phyloP scores from a whole-genome alignment of 2,329 filamentous ascomycete species.

The Penicillium aurantiogriseum region DNA sequence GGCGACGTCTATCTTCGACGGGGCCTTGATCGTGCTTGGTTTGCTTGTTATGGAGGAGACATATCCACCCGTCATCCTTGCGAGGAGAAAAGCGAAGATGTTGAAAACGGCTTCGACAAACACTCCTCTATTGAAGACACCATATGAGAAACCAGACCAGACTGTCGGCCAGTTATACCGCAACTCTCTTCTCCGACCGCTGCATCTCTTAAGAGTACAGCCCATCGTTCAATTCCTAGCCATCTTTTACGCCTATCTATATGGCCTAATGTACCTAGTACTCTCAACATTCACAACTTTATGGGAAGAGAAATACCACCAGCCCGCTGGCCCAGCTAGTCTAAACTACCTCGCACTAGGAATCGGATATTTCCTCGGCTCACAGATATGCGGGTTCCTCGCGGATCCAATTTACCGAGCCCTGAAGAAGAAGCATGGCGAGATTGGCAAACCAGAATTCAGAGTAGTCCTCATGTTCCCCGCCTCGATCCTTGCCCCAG shows the following conservation, averaged over 20 bases:
- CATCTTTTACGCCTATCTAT: conserved; percentile 53
- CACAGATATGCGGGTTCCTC: conserved; percentile 34
- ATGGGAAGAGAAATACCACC: conserved; percentile 52
- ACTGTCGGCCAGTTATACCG: conserved; percentile 21
- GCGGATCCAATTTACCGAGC: background rate
- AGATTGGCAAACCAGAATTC: conserved; percentile 50
- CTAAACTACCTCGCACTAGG: conserved; percentile 60
- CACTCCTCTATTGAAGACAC: conserved; percentile 33
- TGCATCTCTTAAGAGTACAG: conserved; percentile 53
- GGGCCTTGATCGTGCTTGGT: conserved; percentile 56
- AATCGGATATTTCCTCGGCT: conserved; percentile 56
- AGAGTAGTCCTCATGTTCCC: conserved; percentile 57
- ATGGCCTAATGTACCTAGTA: conserved; percentile 59
- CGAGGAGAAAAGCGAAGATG: conserved; percentile 49
- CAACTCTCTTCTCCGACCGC: conserved; percentile 49
- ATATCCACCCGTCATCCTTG: conserved; percentile 60
- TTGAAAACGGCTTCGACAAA: conserved; percentile 22
- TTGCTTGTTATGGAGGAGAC: conserved; percentile 61
- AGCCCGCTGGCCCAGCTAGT: conserved; percentile 52
- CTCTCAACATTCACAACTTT: conserved; percentile 58
- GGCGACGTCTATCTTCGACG: conserved; percentile 59
- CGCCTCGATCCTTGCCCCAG: conserved; percentile 49
- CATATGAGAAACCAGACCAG: conserved; percentile 15
- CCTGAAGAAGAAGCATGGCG: background rate
- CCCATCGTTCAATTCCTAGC: conserved; percentile 55